Evolutionary conservation across 1,284 basidiomycete genomes (phyloP).

Genomic region (Cryptococcus neoformans): DNA sequence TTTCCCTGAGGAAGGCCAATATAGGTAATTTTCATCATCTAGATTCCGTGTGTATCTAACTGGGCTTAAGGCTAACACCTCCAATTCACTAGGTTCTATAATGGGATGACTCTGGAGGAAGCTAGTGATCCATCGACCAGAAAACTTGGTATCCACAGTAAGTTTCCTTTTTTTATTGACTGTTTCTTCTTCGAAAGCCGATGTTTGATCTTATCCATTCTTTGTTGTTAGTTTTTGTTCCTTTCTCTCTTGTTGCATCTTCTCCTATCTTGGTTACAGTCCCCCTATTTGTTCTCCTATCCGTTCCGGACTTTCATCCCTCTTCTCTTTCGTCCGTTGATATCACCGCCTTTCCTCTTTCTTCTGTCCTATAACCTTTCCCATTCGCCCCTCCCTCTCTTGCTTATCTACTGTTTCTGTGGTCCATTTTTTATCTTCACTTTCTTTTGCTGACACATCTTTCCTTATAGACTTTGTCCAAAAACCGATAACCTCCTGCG

Average conservation of each 20-base stretch:
- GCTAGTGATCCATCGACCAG: slow-evolving; percentile 15
- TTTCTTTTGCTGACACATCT: no score
- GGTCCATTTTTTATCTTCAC: no score
- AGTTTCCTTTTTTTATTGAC: not conserved
- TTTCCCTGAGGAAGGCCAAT: slow-evolving; percentile 22
- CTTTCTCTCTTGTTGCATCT: not conserved
- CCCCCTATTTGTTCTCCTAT: no score
- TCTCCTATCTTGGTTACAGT: not conserved
- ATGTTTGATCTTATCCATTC: no score
- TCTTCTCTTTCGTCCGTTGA: not conserved
- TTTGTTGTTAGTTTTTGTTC: no score
- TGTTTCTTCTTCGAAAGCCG: no score
- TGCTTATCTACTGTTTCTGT: no score
- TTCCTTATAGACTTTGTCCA: slow-evolving; percentile 33
- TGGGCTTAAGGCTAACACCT: slow-evolving; percentile 14
- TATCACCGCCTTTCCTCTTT: no score
- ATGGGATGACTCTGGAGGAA: slow-evolving; percentile 17
- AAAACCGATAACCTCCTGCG: slow-evolving; percentile 48
- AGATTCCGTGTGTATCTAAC: slow-evolving; percentile 25
- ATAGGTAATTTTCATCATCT: slow-evolving; percentile 15
- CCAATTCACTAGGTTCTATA: slow-evolving; percentile 5
- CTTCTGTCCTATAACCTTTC: no score
- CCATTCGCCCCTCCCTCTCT: no score
- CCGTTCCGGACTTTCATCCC: not conserved
- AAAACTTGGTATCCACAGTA: slow-evolving; percentile 25